phyloP scores from a whole-genome alignment of 257 asterid genomes.

The Solanum boliviense region DNA sequence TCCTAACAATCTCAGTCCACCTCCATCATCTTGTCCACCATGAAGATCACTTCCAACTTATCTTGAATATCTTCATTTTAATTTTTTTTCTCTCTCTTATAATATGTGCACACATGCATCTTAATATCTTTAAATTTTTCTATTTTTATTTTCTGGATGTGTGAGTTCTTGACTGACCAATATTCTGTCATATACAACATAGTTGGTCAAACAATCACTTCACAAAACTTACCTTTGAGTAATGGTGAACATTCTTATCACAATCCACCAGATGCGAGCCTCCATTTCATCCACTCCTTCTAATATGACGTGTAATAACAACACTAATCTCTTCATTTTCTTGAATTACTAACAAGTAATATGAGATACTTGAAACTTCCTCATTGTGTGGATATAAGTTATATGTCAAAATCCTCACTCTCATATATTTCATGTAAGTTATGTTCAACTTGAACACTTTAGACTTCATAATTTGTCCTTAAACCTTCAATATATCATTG shows the following conservation, averaged over 20 bases:
- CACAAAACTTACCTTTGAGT: not conserved
- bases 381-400: not conserved
- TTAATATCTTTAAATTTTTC: not conserved
- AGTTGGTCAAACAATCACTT: not conserved
- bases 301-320: not conserved
- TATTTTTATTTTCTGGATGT: not conserved
- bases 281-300: not conserved
- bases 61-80: not conserved
- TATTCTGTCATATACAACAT: not conserved
- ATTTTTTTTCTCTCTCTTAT: not conserved
- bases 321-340: not conserved
- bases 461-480: fast-evolving
- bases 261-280: too few species aligned
- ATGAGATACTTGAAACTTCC: not conserved
- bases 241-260: too few species aligned
- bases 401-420: not conserved
- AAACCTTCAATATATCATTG: not conserved
- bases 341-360: not conserved
- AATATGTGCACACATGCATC: not conserved
- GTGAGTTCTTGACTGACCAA: not conserved
- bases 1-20: not conserved
- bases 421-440: not conserved
- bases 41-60: not conserved
- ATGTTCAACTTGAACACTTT: not conserved
- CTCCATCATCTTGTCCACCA: not conserved